Percentiles rank a stretch among this genome's conserved stretches.
Evolutionary conservation across 1,139 yeast species (phyloP).

Genomic region (Saccharomycopsis crataegensis): DNA sequence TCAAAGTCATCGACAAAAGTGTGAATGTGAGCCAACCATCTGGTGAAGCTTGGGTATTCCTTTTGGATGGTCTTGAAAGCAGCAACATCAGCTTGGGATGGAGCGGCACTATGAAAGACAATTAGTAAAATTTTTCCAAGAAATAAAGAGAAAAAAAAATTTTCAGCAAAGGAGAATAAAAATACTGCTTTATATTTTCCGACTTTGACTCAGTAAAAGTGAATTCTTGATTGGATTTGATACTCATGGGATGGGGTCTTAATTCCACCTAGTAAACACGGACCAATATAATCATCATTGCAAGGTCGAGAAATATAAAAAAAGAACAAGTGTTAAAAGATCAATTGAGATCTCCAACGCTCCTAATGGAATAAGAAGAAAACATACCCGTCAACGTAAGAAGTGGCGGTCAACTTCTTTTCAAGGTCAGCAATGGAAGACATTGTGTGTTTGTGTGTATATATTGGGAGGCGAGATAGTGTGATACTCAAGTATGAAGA

Average conservation of each 20-base stretch:
- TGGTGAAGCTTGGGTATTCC: conserved; percentile 88
- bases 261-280: conserved; percentile 93
- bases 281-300: conserved; percentile 80
- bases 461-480: not conserved
- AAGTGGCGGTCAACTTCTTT: conserved; percentile 19
- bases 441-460: conserved; percentile 10
- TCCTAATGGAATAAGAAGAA: not conserved
- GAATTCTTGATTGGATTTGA: conserved; percentile 37
- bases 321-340: not conserved
- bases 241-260: conserved; percentile 91
- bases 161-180: conserved; percentile 10
- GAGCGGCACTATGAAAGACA: conserved; percentile 51
- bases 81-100: conserved; percentile 94
- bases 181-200: not conserved
- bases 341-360: not conserved
- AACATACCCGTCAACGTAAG: conserved; percentile 20
- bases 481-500: not conserved
- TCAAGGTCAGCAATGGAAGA: conserved; percentile 19
- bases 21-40: conserved; percentile 99
- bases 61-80: conserved; percentile 92
- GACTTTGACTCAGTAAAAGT: conserved; percentile 26
- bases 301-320: conserved; percentile 2
- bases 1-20: conserved; percentile 81
- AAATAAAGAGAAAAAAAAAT: not conserved
- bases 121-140: conserved; percentile 27